A percentile compares a stretch with the other conserved stretches of the same genome.
Evolutionary conservation across 768 basidiomycete species (phyloP).

Genomic region (Hebeloma cylindrosporum): DNA sequence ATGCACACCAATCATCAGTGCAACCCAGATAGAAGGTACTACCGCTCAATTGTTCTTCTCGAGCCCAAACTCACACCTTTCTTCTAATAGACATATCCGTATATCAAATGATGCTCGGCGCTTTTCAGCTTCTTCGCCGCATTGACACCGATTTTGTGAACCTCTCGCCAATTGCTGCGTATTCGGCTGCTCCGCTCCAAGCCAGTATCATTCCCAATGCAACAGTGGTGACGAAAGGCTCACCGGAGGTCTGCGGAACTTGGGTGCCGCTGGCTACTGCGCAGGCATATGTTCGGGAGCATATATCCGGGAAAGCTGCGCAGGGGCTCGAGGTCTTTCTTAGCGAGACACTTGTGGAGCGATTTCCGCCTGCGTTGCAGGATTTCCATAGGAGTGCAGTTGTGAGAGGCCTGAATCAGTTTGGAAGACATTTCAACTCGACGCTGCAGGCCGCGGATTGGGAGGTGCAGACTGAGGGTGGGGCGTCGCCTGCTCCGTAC

Average conservation of each 20-base stretch:
- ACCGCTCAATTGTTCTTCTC: conserved; percentile 9
- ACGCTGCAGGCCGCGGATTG: conserved; percentile 41
- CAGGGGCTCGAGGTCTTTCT: conserved; percentile 54
- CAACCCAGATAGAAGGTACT: conserved; percentile 69
- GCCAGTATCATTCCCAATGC: conserved; percentile 41
- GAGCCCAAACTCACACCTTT: conserved; percentile 3
- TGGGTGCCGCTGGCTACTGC: conserved; percentile 70
- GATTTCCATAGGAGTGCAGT: conserved; percentile 52
- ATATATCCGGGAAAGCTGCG: conserved; percentile 29
- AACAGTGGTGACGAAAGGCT: conserved; percentile 51
- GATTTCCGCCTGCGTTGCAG: conserved; percentile 61
- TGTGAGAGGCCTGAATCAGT: conserved; percentile 51
- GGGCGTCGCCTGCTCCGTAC: not conserved
- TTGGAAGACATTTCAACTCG: conserved; percentile 63
- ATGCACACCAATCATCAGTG: conserved; percentile 60
- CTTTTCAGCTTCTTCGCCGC: conserved; percentile 60
- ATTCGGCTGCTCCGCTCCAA: conserved; percentile 36
- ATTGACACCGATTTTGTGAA: conserved; percentile 82
- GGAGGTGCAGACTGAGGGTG: conserved; percentile 18
- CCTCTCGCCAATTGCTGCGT: conserved; percentile 54
- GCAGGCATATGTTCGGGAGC: conserved; percentile 50
- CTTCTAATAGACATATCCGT: conserved; percentile 61
- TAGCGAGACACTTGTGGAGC: conserved; percentile 58
- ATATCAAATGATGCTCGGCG: conserved; percentile 65
- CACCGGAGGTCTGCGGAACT: conserved; percentile 53